Evolutionary conservation across 129 eudicot genomes (phyloP), one percentile per base, ranked within the genome.

Genomic region (Lonicera japonica): DNA sequence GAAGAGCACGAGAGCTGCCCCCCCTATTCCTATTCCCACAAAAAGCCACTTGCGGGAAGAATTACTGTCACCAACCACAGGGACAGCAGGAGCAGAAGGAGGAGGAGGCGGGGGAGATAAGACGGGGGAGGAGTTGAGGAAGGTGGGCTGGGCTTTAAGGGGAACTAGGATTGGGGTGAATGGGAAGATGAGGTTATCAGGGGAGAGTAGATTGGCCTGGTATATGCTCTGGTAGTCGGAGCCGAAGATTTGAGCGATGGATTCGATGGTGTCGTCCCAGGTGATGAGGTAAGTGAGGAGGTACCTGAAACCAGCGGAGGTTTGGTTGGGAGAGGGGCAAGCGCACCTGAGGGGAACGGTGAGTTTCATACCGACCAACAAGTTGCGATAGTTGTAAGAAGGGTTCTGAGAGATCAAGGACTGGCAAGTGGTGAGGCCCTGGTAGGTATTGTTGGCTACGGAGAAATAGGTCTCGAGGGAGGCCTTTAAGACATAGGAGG

Each of bases 401-500:
- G 67, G 2, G 53, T 87, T 90, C 54, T 86, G 90, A 1, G 82
- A 52, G 8, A 66, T 66, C 74, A 90, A 22, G 10, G 94, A 66
- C 45, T 90, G 97, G 36, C 97, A 90, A 11, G 97, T 90, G 16
- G 84, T 67, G 17, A 90, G 80, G 5, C 89, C 94, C 25, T 87
- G 75, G 58, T 50, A 90, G 2, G 95, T 90, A 51, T 79, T 60
- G 57, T 86, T 90, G 0, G 94, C 89, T 0, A 84, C 53, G 2
- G 73, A 8, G 57, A 79, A 71, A 57, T 74, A 70, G 1, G 87
- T 81, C 23, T 83, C 89, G 3, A 29, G 20, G 4, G 41, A 0
- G 12, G 6, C 2, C 25, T 40, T 22, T 11, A 77, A 63, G 2
- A 21, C 9, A 69, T 84, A 87, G n/a, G 57, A 16, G 19, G 83